phyloP scores from a whole-genome alignment of 2,329 filamentous ascomycete genomes.

The Verticillium klebahnii region DNA sequence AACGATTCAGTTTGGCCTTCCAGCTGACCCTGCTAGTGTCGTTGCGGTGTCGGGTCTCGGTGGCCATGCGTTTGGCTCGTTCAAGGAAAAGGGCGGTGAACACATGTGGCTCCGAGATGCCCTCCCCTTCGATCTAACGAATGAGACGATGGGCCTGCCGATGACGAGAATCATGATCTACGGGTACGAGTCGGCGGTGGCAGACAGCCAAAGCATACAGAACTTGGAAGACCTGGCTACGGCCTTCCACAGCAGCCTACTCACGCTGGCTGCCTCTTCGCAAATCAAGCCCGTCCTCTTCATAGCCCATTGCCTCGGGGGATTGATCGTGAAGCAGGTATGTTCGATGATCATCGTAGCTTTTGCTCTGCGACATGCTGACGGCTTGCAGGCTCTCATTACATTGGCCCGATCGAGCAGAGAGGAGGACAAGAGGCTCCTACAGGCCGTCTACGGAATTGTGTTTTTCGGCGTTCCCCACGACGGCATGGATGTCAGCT shows the following conservation, averaged over 20 bases:
- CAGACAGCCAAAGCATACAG: constrained; percentile 9
- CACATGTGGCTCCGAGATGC: constrained; percentile 21
- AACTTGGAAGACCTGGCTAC: constrained; percentile 10
- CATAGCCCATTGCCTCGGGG: constrained; percentile 15
- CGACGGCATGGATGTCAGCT: constrained; percentile 15
- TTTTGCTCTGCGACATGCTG: not conserved
- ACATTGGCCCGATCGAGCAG: constrained; percentile 3
- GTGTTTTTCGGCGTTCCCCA: constrained; percentile 15
- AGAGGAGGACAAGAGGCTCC: constrained; percentile 5
- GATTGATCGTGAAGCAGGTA: constrained; percentile 15
- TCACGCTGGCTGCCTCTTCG: not conserved
- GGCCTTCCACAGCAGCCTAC: constrained; percentile 1
- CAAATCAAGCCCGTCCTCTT: constrained; percentile 7
- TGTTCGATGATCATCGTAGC: not conserved
- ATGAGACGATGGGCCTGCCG: not conserved
- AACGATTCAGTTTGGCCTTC: not conserved
- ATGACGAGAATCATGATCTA: constrained; percentile 15
- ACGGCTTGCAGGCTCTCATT: constrained; percentile 1
- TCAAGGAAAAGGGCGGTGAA: constrained; percentile 14
- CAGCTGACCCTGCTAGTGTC: not conserved
- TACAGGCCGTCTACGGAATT: constrained; percentile 10
- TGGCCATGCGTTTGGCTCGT: constrained; percentile 19
- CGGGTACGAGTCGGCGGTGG: constrained; percentile 14
- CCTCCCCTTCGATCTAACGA: constrained; percentile 11
- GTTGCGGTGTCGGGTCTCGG: constrained; percentile 12